Evolutionary conservation across 169 alveolate genomes (phyloP).

Genomic region (Miamiensis avidus): DNA sequence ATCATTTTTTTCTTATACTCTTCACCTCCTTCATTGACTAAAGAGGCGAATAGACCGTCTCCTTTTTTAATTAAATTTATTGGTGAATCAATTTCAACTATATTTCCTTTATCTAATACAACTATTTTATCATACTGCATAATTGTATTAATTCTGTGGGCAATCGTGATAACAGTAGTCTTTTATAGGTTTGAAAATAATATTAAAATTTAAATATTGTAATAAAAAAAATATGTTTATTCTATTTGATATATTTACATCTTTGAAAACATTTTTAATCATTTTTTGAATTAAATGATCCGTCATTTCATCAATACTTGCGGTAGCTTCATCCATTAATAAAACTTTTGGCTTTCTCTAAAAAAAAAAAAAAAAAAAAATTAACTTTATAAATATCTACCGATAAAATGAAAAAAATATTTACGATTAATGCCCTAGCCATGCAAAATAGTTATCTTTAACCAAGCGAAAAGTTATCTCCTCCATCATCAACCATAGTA

Average conservation of each 20-base stretch:
- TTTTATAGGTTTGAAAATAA: background rate
- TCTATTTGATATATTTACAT: slow-evolving; percentile 44
- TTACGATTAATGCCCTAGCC: slow-evolving; percentile 47
- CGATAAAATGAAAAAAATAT: slow-evolving; percentile 12
- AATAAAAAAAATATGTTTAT: slow-evolving; percentile 49
- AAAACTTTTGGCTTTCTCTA: slow-evolving; percentile 57
- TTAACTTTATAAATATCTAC: slow-evolving; percentile 66
- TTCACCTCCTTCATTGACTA: slow-evolving; percentile 65
- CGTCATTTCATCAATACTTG: slow-evolving; percentile 57
- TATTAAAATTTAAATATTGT: slow-evolving; percentile 19
- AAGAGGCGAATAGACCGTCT: background rate
- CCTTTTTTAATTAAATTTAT: slow-evolving; percentile 24
- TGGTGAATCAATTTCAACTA: slow-evolving; percentile 57
- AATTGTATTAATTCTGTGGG: slow-evolving; percentile 56
- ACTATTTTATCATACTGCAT: slow-evolving; percentile 51
- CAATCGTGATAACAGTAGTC: slow-evolving; percentile 55
- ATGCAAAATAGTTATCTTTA: slow-evolving; percentile 50
- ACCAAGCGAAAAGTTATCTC: slow-evolving; percentile 39
- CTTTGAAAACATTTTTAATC: slow-evolving; percentile 42
- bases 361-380: slow-evolving; percentile 65
- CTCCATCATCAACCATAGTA: slow-evolving; percentile 17
- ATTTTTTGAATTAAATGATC: slow-evolving; percentile 50
- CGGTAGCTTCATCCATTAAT: slow-evolving; percentile 70
- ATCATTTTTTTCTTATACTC: slow-evolving; percentile 57
- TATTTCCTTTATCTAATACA: slow-evolving; percentile 48